phyloP scores from a whole-genome alignment of 2,329 filamentous ascomycete genomes.

The Fusarium redolens region DNA sequence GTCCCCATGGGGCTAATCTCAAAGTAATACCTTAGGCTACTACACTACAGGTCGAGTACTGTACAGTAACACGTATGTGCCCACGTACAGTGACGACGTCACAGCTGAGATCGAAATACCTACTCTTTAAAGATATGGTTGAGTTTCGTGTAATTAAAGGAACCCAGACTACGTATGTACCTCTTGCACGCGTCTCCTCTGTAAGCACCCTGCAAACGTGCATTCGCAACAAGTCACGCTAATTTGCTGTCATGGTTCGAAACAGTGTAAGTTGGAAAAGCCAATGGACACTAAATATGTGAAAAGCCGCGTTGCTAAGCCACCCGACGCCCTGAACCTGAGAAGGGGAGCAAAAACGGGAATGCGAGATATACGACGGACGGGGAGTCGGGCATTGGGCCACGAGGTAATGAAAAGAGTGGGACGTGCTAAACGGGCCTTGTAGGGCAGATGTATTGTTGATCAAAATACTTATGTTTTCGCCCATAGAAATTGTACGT shows the following conservation, averaged over 20 bases:
- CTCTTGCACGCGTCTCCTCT: conserved; percentile 25
- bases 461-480: not conserved
- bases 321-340: conserved; percentile 20
- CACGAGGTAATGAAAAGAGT: conserved; percentile 20
- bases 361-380: conserved; percentile 45
- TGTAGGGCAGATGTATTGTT: conserved; percentile 7
- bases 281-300: not conserved
- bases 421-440: conserved; percentile 21
- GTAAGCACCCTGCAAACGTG: conserved; percentile 22
- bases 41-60: not conserved
- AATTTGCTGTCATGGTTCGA: not conserved
- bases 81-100: conserved; percentile 40
- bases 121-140: conserved; percentile 1
- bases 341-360: conserved; percentile 20
- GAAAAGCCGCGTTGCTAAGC: conserved; percentile 32
- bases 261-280: conserved; percentile 1
- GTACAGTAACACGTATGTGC: conserved; percentile 33
- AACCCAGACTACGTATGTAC: conserved; percentile 13
- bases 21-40: conserved; percentile 6
- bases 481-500: not conserved
- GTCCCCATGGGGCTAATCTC: conserved; percentile 12
- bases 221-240: conserved; percentile 17
- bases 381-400: conserved; percentile 3
- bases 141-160: not conserved
- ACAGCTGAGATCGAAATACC: conserved; percentile 6